Percentiles rank a stretch among this genome's conserved stretches.
These are phyloP conservation scores for Tolypocladium paradoxum DNA, from an alignment of 2,329 filamentous ascomycete species.

Conservation along the genomic window DNA sequence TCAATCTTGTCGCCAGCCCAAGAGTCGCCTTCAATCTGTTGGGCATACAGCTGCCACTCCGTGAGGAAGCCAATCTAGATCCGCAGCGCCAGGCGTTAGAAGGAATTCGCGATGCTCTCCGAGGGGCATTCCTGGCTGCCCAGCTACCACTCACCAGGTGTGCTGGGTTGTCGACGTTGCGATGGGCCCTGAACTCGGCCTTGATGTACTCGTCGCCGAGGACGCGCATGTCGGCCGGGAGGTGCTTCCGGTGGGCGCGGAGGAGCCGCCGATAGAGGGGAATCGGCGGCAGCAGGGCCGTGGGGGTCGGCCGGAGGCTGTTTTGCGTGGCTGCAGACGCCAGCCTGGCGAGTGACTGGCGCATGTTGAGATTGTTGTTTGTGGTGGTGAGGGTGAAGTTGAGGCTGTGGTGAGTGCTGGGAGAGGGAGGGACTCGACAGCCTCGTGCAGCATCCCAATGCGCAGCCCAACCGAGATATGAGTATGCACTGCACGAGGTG, in stretches of 20 bases:
- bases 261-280: constrained; percentile 82
- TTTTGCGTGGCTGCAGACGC: constrained; percentile 26
- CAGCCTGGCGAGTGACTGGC: constrained; percentile 7
- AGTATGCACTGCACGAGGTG: neutral
- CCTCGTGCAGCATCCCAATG: neutral
- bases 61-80: constrained; percentile 82
- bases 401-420: too few relatives aligned
- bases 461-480: neutral
- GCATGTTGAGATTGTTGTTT: neutral
- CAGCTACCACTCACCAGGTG: constrained; percentile 57
- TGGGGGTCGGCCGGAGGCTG: constrained; percentile 26
- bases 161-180: constrained; percentile 75
- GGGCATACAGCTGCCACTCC: constrained; percentile 93
- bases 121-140: too few relatives aligned
- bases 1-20: constrained; percentile 85
- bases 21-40: constrained; percentile 75
- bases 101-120: neutral
- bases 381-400: neutral
- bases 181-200: constrained; percentile 79
- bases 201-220: constrained; percentile 91
- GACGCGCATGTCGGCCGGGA: constrained; percentile 64
- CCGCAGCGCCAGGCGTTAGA: neutral
- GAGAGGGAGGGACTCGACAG: neutral
- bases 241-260: constrained; percentile 70
- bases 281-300: constrained; percentile 76